Percentiles rank a stretch among this genome's conserved stretches.
These are phyloP conservation scores for Plasmodium reichenowi DNA, from an alignment of 169 alveolate genomes.

Conservation along the genomic window DNA sequence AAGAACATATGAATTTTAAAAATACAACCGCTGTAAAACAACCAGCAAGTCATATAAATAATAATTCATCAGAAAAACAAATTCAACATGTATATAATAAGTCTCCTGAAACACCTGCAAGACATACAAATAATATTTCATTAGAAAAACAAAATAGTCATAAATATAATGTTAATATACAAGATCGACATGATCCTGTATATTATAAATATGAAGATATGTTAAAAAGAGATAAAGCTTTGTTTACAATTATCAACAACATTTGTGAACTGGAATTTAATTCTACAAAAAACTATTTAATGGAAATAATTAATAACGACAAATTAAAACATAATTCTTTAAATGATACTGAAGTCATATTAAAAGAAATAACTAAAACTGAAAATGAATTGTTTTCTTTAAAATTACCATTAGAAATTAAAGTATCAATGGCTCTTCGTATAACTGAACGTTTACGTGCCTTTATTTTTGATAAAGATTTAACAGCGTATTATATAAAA, in stretches of 20 bases:
- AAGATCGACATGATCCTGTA: neutral
- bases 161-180: neutral
- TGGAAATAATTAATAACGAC: neutral
- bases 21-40: no score
- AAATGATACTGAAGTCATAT: constrained; percentile 6
- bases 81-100: no score
- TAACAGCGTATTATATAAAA: neutral
- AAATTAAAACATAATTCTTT: constrained; percentile 15
- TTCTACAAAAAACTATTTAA: constrained; percentile 20
- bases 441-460: constrained; percentile 29
- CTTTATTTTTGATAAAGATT: neutral
- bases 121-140: no score
- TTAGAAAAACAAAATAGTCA: no score
- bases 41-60: no score
- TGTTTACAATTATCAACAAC: neutral
- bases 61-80: no score
- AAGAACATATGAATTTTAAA: no score
- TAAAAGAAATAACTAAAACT: constrained; percentile 25
- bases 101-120: no score
- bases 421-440: constrained; percentile 40
- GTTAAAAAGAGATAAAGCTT: neutral
- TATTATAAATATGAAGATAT: neutral
- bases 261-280: constrained; percentile 12
- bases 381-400: neutral
- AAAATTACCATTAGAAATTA: constrained; percentile 23